A percentile compares a stretch with the other conserved stretches of the same genome.
phyloP scores from a whole-genome alignment of 768 basidiomycete genomes.

The Auriscalpium orientale region DNA sequence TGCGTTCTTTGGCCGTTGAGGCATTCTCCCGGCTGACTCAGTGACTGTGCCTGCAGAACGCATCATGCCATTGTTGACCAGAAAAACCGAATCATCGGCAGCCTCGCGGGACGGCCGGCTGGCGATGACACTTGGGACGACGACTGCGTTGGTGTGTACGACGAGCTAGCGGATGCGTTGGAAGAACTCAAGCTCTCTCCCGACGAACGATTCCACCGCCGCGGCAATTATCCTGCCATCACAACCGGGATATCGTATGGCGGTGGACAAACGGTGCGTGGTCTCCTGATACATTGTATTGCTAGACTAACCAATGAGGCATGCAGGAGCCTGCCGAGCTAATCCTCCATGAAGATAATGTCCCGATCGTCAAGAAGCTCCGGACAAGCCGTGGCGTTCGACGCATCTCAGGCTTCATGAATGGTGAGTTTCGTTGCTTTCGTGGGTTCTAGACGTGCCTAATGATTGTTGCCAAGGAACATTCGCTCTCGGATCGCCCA shows the following conservation, averaged over 20 bases:
- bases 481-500: conserved; percentile 5
- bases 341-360: background rate
- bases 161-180: background rate
- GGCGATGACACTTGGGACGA: background rate
- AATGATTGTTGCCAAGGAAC: background rate
- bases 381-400: background rate
- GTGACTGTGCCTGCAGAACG: background rate
- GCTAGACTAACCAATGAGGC: background rate
- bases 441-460: background rate
- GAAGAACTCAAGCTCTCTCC: background rate
- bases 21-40: background rate
- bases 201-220: background rate
- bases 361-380: background rate
- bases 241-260: background rate
- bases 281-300: background rate
- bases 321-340: background rate
- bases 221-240: background rate
- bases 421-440: background rate
- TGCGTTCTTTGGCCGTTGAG: background rate
- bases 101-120: background rate
- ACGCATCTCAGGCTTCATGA: conserved; percentile 1
- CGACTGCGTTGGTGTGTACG: background rate
- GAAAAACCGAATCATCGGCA: background rate
- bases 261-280: background rate
- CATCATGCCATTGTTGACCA: background rate